Conservation (phyloP, 2,329 filamentous ascomycete genomes). For the Aspergillus novofumigatus region DNA sequence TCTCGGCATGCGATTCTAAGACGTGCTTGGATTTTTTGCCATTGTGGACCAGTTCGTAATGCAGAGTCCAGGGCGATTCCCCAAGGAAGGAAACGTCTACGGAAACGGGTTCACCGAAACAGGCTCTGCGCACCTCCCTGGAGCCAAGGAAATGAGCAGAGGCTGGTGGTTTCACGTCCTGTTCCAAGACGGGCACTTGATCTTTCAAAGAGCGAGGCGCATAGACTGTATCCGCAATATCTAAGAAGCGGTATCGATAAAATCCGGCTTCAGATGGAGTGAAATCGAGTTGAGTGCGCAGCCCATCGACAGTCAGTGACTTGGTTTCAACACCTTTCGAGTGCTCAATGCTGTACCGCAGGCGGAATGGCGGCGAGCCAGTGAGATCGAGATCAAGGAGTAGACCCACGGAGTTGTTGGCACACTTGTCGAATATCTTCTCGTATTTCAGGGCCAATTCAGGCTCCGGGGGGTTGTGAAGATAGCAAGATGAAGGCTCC, state of each 20-base stretch:
- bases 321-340: conserved; percentile 53
- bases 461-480: conserved; percentile 88
- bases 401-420: conserved; percentile 86
- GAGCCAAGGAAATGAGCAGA: conserved; percentile 65
- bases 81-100: conserved; percentile 73
- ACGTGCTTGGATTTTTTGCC: conserved; percentile 73
- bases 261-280: conserved; percentile 75
- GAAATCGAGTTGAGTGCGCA: conserved; percentile 80
- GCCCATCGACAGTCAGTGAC: conserved; percentile 58
- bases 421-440: conserved; percentile 90
- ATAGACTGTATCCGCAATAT: conserved; percentile 81
- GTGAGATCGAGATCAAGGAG: conserved; percentile 84
- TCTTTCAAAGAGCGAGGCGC: conserved; percentile 59
- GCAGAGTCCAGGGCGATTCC: conserved; percentile 80
- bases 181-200: conserved; percentile 64
- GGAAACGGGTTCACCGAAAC: conserved; percentile 75
- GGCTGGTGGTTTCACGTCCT: conserved; percentile 89
- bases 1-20: conserved; percentile 58
- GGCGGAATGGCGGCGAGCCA: conserved; percentile 85
- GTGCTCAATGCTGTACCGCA: conserved; percentile 70
- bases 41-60: conserved; percentile 89
- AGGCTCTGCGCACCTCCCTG: conserved; percentile 58
- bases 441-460: conserved; percentile 69
- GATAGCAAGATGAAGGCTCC: conserved; percentile 87
- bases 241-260: conserved; percentile 80